Conservation (phyloP, 1,284 basidiomycete genomes). For the Naganishia sp. region DNA sequence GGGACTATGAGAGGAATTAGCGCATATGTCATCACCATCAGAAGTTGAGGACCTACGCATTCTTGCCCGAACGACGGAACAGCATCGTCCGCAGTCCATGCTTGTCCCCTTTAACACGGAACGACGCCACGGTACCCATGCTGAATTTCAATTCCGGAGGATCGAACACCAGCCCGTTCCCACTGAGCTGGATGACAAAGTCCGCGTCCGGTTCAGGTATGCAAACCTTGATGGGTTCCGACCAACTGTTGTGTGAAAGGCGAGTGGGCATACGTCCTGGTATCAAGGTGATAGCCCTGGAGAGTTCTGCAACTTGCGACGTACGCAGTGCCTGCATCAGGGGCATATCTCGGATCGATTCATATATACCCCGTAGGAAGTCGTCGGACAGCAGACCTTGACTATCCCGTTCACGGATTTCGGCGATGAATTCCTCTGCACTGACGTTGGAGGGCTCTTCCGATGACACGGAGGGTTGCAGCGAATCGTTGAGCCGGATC, state of each 20-base stretch:
- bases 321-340: constrained; percentile 69
- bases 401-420: constrained; percentile 73
- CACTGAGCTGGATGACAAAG: constrained; percentile 75
- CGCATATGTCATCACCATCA: neutral
- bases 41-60: constrained; percentile 58
- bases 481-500: constrained; percentile 61
- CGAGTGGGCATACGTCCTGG: constrained; percentile 68
- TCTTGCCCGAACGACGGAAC: constrained; percentile 74
- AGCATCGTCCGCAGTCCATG: constrained; percentile 79
- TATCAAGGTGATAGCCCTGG: constrained; percentile 62
- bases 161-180: constrained; percentile 81
- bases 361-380: constrained; percentile 71
- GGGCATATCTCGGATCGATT: constrained; percentile 69
- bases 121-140: constrained; percentile 73
- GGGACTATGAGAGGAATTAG: constrained; percentile 47
- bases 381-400: constrained; percentile 70
- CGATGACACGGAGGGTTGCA: constrained; percentile 43
- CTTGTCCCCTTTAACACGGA: constrained; percentile 76
- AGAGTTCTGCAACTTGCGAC: constrained; percentile 41
- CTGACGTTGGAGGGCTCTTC: constrained; percentile 55
- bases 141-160: constrained; percentile 76
- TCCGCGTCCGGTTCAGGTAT: constrained; percentile 77
- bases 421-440: constrained; percentile 72
- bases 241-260: constrained; percentile 79
- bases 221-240: constrained; percentile 76